Percentiles rank a stretch among this genome's conserved stretches.
Conservation (phyloP, 208 protist species). For the Wallacemonas sp. region DNA sequence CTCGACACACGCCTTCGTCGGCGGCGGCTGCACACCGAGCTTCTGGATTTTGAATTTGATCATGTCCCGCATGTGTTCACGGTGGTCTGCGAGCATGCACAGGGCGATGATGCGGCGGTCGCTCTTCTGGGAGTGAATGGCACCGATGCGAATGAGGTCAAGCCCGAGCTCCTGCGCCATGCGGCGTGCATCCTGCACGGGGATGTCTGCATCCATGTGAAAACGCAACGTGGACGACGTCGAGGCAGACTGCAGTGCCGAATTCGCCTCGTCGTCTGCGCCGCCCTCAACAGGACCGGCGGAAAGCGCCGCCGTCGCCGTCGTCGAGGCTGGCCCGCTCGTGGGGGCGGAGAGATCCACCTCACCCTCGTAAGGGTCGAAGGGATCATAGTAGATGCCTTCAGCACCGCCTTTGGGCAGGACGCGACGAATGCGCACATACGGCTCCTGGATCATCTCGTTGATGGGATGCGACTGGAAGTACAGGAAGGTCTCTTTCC, state of each 20-base stretch:
- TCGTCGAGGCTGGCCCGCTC: neutral
- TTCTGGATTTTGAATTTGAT: constrained; percentile 85
- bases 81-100: constrained; percentile 79
- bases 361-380: constrained; percentile 4
- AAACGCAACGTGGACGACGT: constrained; percentile 8
- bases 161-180: constrained; percentile 77
- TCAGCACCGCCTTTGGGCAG: constrained; percentile 29
- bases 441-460: constrained; percentile 87
- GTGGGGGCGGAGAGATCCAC: neutral
- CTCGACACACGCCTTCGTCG: constrained; percentile 63
- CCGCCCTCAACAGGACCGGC: neutral
- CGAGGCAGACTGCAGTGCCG: constrained; percentile 6
- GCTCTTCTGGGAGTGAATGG: constrained; percentile 59
- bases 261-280: constrained; percentile 6
- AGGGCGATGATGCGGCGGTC: constrained; percentile 76
- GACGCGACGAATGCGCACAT: constrained; percentile 74
- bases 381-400: constrained; percentile 22
- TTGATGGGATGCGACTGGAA: constrained; percentile 86
- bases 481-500: constrained; percentile 82
- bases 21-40: constrained; percentile 77
- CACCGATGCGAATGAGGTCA: constrained; percentile 80
- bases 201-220: constrained; percentile 68
- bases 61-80: constrained; percentile 80
- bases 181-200: constrained; percentile 61
- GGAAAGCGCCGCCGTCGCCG: neutral